A percentile compares a stretch with the other conserved stretches of the same genome.
These are phyloP conservation scores for Berkeleyomyces basicola DNA, from an alignment of 2,329 filamentous ascomycete genomes.

Conservation along the genomic window DNA sequence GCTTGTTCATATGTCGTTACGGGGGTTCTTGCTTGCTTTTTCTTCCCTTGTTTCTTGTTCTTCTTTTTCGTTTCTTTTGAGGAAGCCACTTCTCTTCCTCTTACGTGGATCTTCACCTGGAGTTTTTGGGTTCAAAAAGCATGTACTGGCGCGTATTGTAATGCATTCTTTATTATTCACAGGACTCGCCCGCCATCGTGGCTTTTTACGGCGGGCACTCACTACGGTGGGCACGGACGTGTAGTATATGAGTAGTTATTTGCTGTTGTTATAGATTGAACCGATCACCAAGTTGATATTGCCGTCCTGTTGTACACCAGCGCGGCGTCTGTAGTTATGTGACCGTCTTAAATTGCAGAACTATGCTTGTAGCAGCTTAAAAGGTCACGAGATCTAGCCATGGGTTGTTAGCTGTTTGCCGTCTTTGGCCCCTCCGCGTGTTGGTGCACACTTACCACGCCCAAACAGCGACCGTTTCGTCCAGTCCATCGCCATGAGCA, in stretches of 20 bases:
- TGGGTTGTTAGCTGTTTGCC: background rate
- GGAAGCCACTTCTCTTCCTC: background rate
- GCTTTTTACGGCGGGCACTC: background rate
- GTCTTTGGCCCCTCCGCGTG: background rate
- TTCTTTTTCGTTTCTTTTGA: conserved; percentile 3
- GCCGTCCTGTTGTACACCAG: background rate
- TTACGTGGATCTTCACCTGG: background rate
- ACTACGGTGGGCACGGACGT: background rate
- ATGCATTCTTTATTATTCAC: conserved; percentile 3
- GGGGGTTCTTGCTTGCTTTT: background rate
- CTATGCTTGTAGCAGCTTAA: conserved; percentile 18
- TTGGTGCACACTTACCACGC: conserved; percentile 48
- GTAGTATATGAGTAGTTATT: background rate
- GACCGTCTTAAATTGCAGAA: background rate
- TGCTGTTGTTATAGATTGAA: background rate
- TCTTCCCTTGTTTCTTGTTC: background rate
- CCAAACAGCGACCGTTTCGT: conserved; percentile 91
- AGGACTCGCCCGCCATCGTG: background rate
- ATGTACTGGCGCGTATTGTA: conserved; percentile 8
- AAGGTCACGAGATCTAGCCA: conserved; percentile 37
- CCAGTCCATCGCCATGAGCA: conserved; percentile 95
- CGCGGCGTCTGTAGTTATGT: background rate
- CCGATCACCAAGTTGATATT: background rate
- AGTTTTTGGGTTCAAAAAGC: conserved; percentile 10
- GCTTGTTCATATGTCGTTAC: background rate